Base-by-base conservation (phyloP, 31 red algal genomes). In the Asparagopsis taxiformis region DNA sequence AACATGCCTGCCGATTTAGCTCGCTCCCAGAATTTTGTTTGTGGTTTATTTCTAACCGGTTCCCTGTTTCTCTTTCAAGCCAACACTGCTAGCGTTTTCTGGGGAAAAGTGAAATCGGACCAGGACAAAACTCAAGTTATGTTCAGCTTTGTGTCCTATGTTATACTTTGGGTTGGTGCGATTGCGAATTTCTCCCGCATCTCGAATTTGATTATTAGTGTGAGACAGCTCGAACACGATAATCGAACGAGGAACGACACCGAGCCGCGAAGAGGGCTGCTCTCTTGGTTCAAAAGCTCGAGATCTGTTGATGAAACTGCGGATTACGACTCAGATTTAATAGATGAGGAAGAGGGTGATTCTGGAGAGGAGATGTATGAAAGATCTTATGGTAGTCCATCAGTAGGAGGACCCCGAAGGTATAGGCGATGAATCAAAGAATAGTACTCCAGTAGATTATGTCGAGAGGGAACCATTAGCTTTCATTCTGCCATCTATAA, bases 281-380 rank as follows among this genome's bases (percentile, higher is more conserved):
- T 67, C 13, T 39, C 63, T 10, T 67, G 63, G 63, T 67, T 67
- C 44, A 67, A 67, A 36, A 23, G 36, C 37, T 0, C 32, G 34
- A 17, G 63, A 7, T 38, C 63, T 3, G 35, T 36, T 44, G 34
- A 43, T 17, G 63, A 67, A 0, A 67, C 23, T 17, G 23, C 28
- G 28, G 63, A 67, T 21, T 39, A 38, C 28, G 31, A 44, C 8
- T 46, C 63, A 67, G 63, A 67, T 46, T 6, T 9, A 0, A 23
- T 67, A 7, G 63, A 67, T 13, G 63, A 67, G 8, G 38, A 35
- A 0, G 63, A 34, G 6, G 8, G 31, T 4, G 63, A 67, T 17
- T 67, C 63, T 6, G 63, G 35, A 0, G 63, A 67, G 3, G 63
- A 67, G 15, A 2, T 21, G 11, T 17, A 43, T 35, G 63, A 48